Evolutionary conservation across 345 rosid genomes (phyloP).

Genomic region (Cochlearia excelsa): DNA sequence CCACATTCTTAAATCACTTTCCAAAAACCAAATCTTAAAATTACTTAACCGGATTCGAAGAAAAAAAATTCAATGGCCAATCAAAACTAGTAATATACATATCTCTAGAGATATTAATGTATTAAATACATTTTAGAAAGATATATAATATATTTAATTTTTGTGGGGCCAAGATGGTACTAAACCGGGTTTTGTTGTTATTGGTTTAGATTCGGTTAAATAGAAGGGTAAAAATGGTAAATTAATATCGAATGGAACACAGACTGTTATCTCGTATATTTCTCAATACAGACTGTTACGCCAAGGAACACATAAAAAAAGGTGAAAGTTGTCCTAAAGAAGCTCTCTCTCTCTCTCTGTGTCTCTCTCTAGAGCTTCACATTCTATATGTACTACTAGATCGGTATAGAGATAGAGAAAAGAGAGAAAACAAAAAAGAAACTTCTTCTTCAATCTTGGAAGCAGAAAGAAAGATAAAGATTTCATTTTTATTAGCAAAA

Average conservation of each 20-base stretch:
- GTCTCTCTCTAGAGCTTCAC: neutral
- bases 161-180: neutral
- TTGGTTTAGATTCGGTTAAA: neutral
- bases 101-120: too few relatives aligned
- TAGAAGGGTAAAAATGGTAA: slow-evolving; percentile 18
- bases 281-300: slow-evolving; percentile 33
- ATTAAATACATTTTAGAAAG: too few relatives aligned
- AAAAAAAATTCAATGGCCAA: too few relatives aligned
- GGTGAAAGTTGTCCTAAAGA: slow-evolving; percentile 28
- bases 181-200: slow-evolving; percentile 1
- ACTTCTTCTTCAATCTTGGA: slow-evolving; percentile 8
- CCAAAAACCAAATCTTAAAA: slow-evolving; percentile 5
- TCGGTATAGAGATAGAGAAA: neutral
- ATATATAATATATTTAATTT: too few relatives aligned
- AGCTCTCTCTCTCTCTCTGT: slow-evolving; percentile 11
- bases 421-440: slow-evolving; percentile 14
- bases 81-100: too few relatives aligned
- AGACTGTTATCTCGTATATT: slow-evolving; percentile 12
- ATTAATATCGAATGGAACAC: neutral
- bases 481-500: neutral
- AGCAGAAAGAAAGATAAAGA: neutral
- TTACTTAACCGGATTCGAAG: neutral
- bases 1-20: slow-evolving; percentile 4
- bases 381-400: too few relatives aligned
- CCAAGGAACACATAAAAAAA: neutral